Evolutionary conservation across 2,329 filamentous ascomycete species (phyloP), one percentile per base, ranked within the genome.

Genomic region (Alternaria dauci): DNA sequence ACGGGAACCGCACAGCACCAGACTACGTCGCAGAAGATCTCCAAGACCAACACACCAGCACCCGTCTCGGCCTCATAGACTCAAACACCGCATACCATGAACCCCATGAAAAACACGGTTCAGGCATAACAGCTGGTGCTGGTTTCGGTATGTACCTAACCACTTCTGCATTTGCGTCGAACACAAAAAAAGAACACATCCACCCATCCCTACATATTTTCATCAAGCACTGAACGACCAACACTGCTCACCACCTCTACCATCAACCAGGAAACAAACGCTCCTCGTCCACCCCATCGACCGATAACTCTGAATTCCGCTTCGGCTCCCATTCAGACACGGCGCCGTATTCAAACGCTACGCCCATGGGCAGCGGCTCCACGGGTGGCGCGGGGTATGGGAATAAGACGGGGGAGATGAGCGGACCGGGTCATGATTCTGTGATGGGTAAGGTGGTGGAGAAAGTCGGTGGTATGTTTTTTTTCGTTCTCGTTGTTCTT

Each of bases 361-460:
- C 59, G 8, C 63, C 59, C 8, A 71, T 74, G 55, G 75, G 75
- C 8, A 75, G 70, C 58, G 76, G 76, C 1, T 70, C 66, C 0
- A 75, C 72, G 2, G 76, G 70, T 6, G 76, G 78, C 1, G 78
- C 78, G 0, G 77, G 77, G 9, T 79, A 72, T 50, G 79, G 79
- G 38, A 80, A 80, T 52, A 81, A 80, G 65, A 77, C 77, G 16
- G 75, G 70, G 28, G 56, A 61, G 6, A 74, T 74, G 60, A 52
- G 53, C 26, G 52, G 20, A 8, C 47, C 47, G 5, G 32, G 30
- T 2, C 20, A 47, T 69, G 82, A 85, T 70, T 85, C 83, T 52
- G 82, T 81, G 16, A 54, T 86, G 23, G 86, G 86, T 47, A 88
- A 86, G 77, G 58, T 88, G 25, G 78, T 88, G 74, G 85, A 89